These are phyloP conservation scores for Galerina marginata DNA, from an alignment of 768 basidiomycete species.

Conservation along the genomic window DNA sequence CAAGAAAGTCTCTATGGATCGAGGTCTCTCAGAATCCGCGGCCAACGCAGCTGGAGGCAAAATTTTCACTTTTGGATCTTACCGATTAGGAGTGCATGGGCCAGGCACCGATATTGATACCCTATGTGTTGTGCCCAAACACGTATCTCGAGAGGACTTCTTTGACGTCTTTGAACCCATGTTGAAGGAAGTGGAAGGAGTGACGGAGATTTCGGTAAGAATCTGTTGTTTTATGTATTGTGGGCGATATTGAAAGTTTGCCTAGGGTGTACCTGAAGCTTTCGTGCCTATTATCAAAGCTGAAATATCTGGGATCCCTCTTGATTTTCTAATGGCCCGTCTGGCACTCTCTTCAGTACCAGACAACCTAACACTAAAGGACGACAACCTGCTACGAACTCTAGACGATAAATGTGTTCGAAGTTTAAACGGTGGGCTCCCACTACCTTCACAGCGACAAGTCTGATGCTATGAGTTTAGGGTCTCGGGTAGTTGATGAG, in stretches of 20 bases:
- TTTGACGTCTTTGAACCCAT: slow-evolving; percentile 90
- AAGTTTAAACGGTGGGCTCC: slow-evolving; percentile 81
- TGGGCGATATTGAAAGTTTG: slow-evolving; percentile 9
- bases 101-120: slow-evolving; percentile 98
- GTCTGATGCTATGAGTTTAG: slow-evolving; percentile 44
- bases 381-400: slow-evolving; percentile 91
- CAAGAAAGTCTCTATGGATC: slow-evolving; percentile 73
- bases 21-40: slow-evolving; percentile 86
- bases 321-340: slow-evolving; percentile 95
- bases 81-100: slow-evolving; percentile 96
- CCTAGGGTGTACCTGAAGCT: slow-evolving; percentile 93
- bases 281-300: slow-evolving; percentile 95
- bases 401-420: slow-evolving; percentile 94
- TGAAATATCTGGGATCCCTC: slow-evolving; percentile 88
- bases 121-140: slow-evolving; percentile 96
- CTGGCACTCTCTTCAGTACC: slow-evolving; percentile 87
- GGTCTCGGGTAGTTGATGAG: slow-evolving; percentile 94
- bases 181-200: slow-evolving; percentile 83
- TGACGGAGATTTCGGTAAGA: slow-evolving; percentile 86
- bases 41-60: slow-evolving; percentile 94
- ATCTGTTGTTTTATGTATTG: background rate
- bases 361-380: slow-evolving; percentile 87
- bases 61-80: slow-evolving; percentile 99
- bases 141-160: slow-evolving; percentile 95
- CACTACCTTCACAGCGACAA: background rate